Conservation (phyloP, 257 asterid genomes). For the Solanum tarapatanum region DNA sequence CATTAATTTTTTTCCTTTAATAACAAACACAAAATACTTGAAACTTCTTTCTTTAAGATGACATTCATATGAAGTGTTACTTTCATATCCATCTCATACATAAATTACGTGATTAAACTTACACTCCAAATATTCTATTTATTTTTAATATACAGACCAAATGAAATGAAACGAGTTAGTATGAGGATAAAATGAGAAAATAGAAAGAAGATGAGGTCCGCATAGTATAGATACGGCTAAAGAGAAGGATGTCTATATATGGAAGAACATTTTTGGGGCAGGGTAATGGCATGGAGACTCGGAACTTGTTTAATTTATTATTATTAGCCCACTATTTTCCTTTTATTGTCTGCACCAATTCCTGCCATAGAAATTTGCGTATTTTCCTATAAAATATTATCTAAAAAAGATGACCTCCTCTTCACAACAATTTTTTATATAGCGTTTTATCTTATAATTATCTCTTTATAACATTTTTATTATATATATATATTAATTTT, state of each 20-base stretch:
- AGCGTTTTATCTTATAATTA: too few relatives aligned
- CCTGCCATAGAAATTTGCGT: background rate
- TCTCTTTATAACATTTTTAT: background rate
- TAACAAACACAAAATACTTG: too few relatives aligned
- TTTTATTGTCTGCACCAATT: background rate
- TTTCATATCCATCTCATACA: background rate
- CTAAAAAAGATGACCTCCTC: background rate
- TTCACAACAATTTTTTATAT: background rate
- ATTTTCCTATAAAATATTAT: background rate
- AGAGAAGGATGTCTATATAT: background rate
- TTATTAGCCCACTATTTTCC: background rate
- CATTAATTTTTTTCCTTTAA: accelerated
- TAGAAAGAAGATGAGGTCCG: background rate
- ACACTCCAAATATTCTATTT: too few relatives aligned
- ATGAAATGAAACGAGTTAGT: too few relatives aligned
- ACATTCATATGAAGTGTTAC: background rate
- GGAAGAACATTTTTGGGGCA: background rate
- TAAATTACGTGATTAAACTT: too few relatives aligned
- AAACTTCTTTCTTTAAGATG: background rate
- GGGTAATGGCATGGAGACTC: background rate
- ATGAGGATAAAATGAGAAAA: background rate
- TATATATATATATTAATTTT: too few relatives aligned
- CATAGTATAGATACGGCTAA: background rate
- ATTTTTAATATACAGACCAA: too few relatives aligned
- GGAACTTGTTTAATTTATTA: background rate